phyloP scores from a whole-genome alignment of 192 early-diverging fungal species.

The Coemansia sp. region DNA sequence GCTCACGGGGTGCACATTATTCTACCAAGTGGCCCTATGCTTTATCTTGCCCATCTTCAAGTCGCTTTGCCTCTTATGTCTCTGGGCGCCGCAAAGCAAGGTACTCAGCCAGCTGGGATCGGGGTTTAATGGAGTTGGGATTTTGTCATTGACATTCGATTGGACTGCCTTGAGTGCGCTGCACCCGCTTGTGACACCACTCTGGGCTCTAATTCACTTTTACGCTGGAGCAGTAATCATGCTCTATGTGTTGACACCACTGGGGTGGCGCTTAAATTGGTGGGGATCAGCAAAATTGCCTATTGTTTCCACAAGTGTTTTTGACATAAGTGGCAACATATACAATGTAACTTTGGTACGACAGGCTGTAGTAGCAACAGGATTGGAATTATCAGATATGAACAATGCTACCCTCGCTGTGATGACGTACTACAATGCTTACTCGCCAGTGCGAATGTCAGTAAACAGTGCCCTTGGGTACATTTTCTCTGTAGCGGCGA shows the following conservation, averaged over 20 bases:
- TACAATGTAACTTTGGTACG: constrained; percentile 62
- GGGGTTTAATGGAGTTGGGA: constrained; percentile 64
- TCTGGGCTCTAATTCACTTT: constrained; percentile 69
- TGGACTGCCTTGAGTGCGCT: constrained; percentile 63
- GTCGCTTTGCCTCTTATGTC: constrained; percentile 65
- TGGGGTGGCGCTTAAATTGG: constrained; percentile 65
- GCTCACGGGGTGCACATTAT: constrained; percentile 36
- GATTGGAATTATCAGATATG: too few relatives aligned
- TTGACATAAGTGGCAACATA: constrained; percentile 56
- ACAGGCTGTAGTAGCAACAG: background rate
- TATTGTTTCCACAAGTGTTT: constrained; percentile 66
- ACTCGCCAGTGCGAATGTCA: constrained; percentile 50
- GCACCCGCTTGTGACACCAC: constrained; percentile 73
- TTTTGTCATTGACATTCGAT: constrained; percentile 71
- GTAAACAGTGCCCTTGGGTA: constrained; percentile 52
- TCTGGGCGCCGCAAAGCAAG: constrained; percentile 43
- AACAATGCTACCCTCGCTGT: background rate
- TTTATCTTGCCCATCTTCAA: constrained; percentile 69
- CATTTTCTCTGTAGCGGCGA: constrained; percentile 47
- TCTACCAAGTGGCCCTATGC: constrained; percentile 58
- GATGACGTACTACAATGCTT: constrained; percentile 28
- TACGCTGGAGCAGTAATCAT: constrained; percentile 65
- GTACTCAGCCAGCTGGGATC: constrained; percentile 38
- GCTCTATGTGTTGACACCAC: constrained; percentile 72
- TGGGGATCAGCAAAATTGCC: constrained; percentile 61